Evolutionary conservation across 1,284 basidiomycete genomes (phyloP).

Genomic region (Amylostereum areolatum): DNA sequence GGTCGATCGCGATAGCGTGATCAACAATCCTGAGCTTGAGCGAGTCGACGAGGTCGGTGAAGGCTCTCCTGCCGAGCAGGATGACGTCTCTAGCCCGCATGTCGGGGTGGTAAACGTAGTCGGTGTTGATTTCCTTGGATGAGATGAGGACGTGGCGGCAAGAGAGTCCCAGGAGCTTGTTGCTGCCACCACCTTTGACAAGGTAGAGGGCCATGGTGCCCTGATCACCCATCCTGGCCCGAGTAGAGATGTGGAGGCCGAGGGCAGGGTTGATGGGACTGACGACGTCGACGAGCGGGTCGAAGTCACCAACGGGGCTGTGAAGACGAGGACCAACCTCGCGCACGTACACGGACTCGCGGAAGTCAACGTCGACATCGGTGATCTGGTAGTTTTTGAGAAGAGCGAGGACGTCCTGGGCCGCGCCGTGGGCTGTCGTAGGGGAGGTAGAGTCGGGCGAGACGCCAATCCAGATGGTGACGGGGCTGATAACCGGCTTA

Average conservation of each 20-base stretch:
- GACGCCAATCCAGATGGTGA: constrained; percentile 10
- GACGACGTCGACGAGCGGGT: constrained; percentile 17
- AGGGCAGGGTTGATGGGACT: constrained; percentile 22
- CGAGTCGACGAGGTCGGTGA: constrained; percentile 14
- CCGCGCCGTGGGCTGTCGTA: constrained; percentile 5
- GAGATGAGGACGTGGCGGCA: constrained; percentile 16
- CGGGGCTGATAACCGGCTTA: constrained; percentile 4
- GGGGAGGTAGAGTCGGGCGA: constrained; percentile 1
- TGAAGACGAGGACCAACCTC: constrained; percentile 15
- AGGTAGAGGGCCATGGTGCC: constrained; percentile 25
- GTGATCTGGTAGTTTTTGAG: constrained; percentile 8
- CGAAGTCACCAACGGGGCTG: constrained; percentile 13
- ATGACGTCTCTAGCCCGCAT: constrained; percentile 18
- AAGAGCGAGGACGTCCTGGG: constrained; percentile 7
- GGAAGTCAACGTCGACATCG: constrained; percentile 9
- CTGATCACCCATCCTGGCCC: constrained; percentile 15
- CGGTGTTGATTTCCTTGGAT: constrained; percentile 13
- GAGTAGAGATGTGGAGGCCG: constrained; percentile 16
- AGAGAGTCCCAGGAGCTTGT: constrained; percentile 16
- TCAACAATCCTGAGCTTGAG: constrained; percentile 8
- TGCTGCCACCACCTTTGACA: constrained; percentile 12
- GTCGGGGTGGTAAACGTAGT: constrained; percentile 16
- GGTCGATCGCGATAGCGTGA: constrained; percentile 9
- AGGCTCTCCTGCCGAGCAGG: constrained; percentile 18
- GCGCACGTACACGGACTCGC: constrained; percentile 19